Evolutionary conservation across 179 eudicot species (phyloP), one percentile per base, ranked within the genome.

Genomic region (Spergularia azorica): DNA sequence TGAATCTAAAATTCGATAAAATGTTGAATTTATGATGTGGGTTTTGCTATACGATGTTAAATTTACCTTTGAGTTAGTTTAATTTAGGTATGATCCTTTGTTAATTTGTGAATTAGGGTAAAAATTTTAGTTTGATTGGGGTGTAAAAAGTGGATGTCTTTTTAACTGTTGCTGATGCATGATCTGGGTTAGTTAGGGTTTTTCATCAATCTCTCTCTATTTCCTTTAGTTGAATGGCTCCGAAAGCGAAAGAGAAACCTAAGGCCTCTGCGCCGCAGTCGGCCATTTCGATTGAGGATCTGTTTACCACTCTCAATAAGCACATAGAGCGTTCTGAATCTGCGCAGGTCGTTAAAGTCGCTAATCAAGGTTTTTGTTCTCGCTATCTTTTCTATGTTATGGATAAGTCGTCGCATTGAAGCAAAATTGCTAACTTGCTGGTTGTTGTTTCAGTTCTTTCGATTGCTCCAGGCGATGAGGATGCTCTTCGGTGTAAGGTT

Each of bases 391-490:
- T 14, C 16, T 32, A 20, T 54, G 21, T 13, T 15, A 5, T 12
- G 2, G 73, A 15, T 52, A 10, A 15, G 2, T 26, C 32, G 32
- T 26, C 32, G 32, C 32, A 26, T 26, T 26, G 32, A 26, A 26
- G 32, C 2, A 21, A 21, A 26, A 26, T 20, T 4, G 38, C 67
- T 67, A 15, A 76, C 39, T 21, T 64, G 62, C 12, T 20, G 65
- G 36, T 26, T 46, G 52, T n/a, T 73, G 39, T 76, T 80, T 17
- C 84, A 92, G 98, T 94, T 61, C 79, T 94, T 32, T 70, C 90
- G 36, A 71, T 81, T 81, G 85, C 91, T 69, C 93, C 97, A 4
- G 89, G 85, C 0, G 98, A 94, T 72, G 98, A 92, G 87, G 98
- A 94, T 64, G 98, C 96, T 9, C 83, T 91, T 74, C 85, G 82